Conservation (phyloP, 768 basidiomycete species). For the Leucocoprinus leucothites region DNA sequence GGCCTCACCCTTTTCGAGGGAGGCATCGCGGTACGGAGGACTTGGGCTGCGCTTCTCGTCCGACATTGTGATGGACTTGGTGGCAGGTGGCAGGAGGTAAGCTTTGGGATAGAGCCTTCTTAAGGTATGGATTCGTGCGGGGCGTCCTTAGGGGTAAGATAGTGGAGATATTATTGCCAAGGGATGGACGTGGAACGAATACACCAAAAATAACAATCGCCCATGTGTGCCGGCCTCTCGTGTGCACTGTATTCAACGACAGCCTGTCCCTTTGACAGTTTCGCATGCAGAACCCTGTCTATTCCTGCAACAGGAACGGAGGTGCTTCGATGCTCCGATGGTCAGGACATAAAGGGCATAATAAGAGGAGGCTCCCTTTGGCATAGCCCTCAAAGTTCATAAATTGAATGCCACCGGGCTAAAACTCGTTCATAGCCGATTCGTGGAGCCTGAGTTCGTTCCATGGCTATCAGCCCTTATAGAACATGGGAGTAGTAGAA, state of each 20-base stretch:
- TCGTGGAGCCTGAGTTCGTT: no score
- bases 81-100: constrained; percentile 1
- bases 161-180: not conserved
- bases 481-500: no score
- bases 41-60: constrained; percentile 17
- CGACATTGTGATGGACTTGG: constrained; percentile 17
- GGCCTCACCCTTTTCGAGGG: constrained; percentile 20
- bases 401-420: no score
- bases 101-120: not conserved
- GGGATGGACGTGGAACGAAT: not conserved
- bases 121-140: not conserved
- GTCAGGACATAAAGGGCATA: no score
- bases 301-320: not conserved
- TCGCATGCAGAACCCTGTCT: not conserved
- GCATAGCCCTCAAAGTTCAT: no score
- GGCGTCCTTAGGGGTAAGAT: not conserved
- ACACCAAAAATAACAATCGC: not conserved
- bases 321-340: no score
- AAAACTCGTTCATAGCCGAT: no score
- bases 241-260: no score
- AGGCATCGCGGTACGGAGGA: constrained; percentile 14
- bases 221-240: not conserved
- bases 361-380: no score
- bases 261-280: not conserved
- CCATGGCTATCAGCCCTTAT: no score